Evolutionary conservation across 1,139 yeast species (phyloP), one percentile per base, ranked within the genome.

Genomic region (Geotrichum restrictum): DNA sequence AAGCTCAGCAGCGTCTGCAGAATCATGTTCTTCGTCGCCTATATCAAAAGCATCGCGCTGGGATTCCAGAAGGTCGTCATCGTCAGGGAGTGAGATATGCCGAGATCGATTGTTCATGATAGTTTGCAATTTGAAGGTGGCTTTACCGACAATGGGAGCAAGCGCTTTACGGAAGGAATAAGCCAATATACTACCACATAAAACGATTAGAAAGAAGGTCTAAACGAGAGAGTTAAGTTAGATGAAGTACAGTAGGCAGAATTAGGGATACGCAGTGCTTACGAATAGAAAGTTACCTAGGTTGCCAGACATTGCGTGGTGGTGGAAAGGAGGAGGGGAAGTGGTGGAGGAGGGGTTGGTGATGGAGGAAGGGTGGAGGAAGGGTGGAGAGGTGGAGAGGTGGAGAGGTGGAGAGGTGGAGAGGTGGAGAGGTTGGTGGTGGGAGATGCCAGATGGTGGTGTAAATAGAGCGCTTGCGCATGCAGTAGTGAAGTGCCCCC

Each of bases 71-170:
- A n/a, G 33, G 14, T 39, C 43, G 31, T 50, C 53, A 10, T 50
- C 46, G 16, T 49, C 46, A 4, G 49, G 38, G 8, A 50, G 37
- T 2, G 48, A 34, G 18, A 49, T 44, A 10, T 39, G 18, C n/a
- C 34, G 48, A 14, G 44, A 38, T 5, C 21, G 27, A 6, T 29
- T 14, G 14, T 45, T 21, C n/a, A 51, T 32, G n/a, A 51, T 14
- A 2, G 50, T 14, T 16, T 46, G 54, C 11, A 51, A 50, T 31
- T 34, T 34, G 22, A 46, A 51, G 1, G 54, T 46, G 24, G 54
- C 54, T 13, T 40, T 45, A 14, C 51, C 41, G 4, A 51, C 50
- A 19, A 51, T 51, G 16, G 54, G 54, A 6, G 44, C 51, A 37
- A 51, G 41, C 11, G 54, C 54, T 10, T 29, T 37, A 29, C 45